Base-by-base conservation (phyloP, 768 basidiomycete genomes). In the Calocybe cyanea region DNA sequence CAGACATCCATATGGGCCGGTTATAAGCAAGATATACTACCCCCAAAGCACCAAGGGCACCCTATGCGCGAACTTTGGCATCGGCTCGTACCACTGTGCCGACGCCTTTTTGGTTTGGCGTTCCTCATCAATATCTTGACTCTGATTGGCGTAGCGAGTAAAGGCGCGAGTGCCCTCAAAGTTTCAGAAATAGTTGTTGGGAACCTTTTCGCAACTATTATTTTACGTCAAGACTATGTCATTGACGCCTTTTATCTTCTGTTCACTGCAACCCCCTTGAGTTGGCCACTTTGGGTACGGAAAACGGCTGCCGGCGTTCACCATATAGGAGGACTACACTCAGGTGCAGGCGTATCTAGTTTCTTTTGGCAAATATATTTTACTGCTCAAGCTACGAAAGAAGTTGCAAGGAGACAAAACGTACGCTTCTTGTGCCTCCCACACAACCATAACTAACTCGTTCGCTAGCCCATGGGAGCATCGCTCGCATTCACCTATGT, bases 261-360 rank as follows among this genome's bases (percentile, higher is more conserved):
- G 7, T 73, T 71, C 43, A 76, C 73, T 48, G 62, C 74, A 25
- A 73, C 75, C 19, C 78, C 78, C 7, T 41, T 62, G 50, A 80
- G 76, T 15, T 79, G 78, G 78, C 78, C 79, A 2, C 61, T 82
- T 34, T 58, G 66, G 28, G 75, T 82, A 42, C 72, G 80, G 38
- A 67, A 75, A 21, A 62, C 77, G 17, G 72, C 70, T 52, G 80
- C 77, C 18, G 66, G 78, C 32, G 78, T 81, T 0, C 81, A 80
- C 49, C 75, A 78, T 43, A 78, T 80, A 32, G 79, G 79, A 15
- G 80, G 80, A 52, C 62, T 81, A 20, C 80, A 82, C 55, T 79
- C 76, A 10, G 79, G 79, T n/a, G 74, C 71, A 54, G 79, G 73
- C 7, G 67, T 75, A 14, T 78, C 77, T 15, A 77, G 76, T 2